phyloP scores from a whole-genome alignment of 2,329 filamentous ascomycete species.

The Fusarium continuum region DNA sequence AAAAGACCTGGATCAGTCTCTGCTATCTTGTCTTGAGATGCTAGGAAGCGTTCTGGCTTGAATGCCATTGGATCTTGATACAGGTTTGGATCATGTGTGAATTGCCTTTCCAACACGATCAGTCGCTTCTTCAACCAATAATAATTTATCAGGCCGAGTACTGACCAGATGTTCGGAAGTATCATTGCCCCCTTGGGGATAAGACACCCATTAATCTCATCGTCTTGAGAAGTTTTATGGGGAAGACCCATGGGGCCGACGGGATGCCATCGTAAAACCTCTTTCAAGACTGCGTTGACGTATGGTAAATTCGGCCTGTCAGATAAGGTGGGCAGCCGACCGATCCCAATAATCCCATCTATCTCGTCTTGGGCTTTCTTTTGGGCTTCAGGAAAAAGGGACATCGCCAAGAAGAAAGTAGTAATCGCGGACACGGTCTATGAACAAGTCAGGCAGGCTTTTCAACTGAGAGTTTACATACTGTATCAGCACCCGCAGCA shows the following conservation, averaged over 20 bases:
- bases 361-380: slow-evolving; percentile 33
- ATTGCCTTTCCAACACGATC: slow-evolving; percentile 16
- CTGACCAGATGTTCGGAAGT: slow-evolving; percentile 31
- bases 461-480: background rate
- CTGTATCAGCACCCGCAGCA: slow-evolving; percentile 35
- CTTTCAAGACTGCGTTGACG: slow-evolving; percentile 44
- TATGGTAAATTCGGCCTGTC: slow-evolving; percentile 43
- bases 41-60: slow-evolving; percentile 23
- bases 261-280: slow-evolving; percentile 43
- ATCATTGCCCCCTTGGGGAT: slow-evolving; percentile 39
- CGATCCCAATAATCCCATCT: slow-evolving; percentile 38
- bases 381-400: slow-evolving; percentile 15
- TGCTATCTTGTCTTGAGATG: slow-evolving; percentile 17
- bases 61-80: slow-evolving; percentile 24
- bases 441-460: background rate
- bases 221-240: slow-evolving; percentile 47
- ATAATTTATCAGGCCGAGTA: background rate
- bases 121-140: background rate
- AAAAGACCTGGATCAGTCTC: slow-evolving; percentile 41
- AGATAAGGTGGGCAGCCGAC: slow-evolving; percentile 35
- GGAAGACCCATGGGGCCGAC: slow-evolving; percentile 49
- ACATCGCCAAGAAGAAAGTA: slow-evolving; percentile 33
- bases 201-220: slow-evolving; percentile 15
- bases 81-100: slow-evolving; percentile 20
- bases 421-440: slow-evolving; percentile 27